Base-by-base conservation (phyloP, 2,329 filamentous ascomycete genomes). In the Colletotrichum salicis region DNA sequence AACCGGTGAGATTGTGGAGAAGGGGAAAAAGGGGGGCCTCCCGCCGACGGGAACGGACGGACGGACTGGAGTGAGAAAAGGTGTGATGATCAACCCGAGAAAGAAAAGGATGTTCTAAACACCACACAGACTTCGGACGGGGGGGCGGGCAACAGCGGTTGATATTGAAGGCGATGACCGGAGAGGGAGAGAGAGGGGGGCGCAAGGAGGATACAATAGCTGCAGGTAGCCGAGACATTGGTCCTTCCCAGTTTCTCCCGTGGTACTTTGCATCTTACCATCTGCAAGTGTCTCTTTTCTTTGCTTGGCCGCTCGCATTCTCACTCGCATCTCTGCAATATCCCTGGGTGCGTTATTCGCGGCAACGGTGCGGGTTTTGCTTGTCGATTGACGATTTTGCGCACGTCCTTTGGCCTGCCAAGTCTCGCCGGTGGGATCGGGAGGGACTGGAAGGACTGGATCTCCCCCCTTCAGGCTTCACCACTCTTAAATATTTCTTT, bases 201-300 rank as follows among this genome's bases (percentile, higher is more conserved):
- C 11, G 29, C 19, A 19, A 41, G 37, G 19, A 62, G 59, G 27
- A n/a, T 35, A 35, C 58, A 55, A 63, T 69, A 48, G 54, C 55
- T 72, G 70, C 65, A 59, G 60, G 70, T 72, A 72, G 70, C 70
- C 66, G 70, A 70, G 70, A 72, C 65, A 72, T 51, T 33, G 45
- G 22, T 13, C 11, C 60, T 56, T 70, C 57, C 60, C 58, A 55
- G 33, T 52, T 33, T 60, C 19, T 33, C 48, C 24, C 62, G 29
- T 59, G 31, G 54, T 41, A 24, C 15, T 51, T 56, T 35, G 56
- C 64, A 15, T 29, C 51, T 60, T 54, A 56, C 33, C 15, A 15
- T 41, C 37, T 41, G 37, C 37, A 15, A 19, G 13, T 41, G 37
- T 41, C 37, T 19, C 13, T 19, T 19, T 41, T 41, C 37, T 41